These are phyloP conservation scores for Lasiosphaeris hirsuta DNA, from an alignment of 495 filamentous ascomycete genomes.

Conservation along the genomic window DNA sequence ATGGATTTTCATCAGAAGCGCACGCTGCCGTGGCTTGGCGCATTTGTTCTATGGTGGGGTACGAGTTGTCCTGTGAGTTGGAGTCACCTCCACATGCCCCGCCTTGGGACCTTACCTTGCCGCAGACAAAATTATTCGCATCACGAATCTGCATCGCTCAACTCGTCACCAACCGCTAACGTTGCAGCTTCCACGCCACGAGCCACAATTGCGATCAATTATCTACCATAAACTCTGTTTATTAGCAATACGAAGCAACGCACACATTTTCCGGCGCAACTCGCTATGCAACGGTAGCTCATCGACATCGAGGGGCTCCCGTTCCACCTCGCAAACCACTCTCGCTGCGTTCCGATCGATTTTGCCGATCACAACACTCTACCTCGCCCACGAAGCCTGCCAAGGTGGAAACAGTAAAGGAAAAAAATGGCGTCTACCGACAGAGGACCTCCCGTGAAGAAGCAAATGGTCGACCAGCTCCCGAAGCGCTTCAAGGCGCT, in stretches of 20 bases:
- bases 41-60: conserved; percentile 18
- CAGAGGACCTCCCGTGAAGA: conserved; percentile 53
- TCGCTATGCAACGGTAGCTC: conserved; percentile 18
- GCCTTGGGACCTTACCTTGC: background rate
- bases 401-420: background rate
- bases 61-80: conserved; percentile 13
- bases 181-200: background rate
- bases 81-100: conserved; percentile 18
- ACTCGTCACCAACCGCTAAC: conserved; percentile 5
- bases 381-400: background rate
- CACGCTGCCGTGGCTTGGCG: no score
- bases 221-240: background rate
- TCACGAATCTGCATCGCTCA: background rate
- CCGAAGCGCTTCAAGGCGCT: conserved; percentile 90
- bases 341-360: background rate
- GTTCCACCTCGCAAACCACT: conserved; percentile 1
- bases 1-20: background rate
- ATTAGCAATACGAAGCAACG: background rate
- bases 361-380: background rate
- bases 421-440: conserved; percentile 14
- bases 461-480: conserved; percentile 80
- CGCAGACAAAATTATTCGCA: conserved; percentile 14
- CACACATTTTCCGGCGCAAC: background rate
- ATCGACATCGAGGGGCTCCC: conserved; percentile 16
- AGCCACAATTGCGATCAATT: background rate